phyloP scores from a whole-genome alignment of 2,329 filamentous ascomycete species.

The Chalaropsis thielavioides region DNA sequence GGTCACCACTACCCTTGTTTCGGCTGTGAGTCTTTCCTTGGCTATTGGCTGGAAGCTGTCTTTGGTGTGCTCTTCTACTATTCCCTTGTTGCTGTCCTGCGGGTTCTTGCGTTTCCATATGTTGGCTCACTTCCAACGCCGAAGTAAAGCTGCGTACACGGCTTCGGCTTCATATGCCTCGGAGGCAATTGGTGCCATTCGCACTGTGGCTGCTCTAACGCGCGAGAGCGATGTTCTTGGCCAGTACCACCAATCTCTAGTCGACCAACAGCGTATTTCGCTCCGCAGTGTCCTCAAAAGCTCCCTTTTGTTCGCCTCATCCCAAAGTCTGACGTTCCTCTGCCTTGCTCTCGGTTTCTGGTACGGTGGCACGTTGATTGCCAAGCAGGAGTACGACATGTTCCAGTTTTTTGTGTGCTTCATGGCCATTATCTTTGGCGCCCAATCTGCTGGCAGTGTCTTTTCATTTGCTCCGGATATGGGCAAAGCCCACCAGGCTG shows the following conservation, averaged over 20 bases:
- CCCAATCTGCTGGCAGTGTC: conserved; percentile 77
- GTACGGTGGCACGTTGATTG: conserved; percentile 72
- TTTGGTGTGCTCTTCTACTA: conserved; percentile 63
- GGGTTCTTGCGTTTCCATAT: conserved; percentile 84
- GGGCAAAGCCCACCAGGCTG: conserved; percentile 80
- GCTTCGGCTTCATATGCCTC: conserved; percentile 75
- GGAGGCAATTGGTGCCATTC: conserved; percentile 85
- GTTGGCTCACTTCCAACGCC: conserved; percentile 61
- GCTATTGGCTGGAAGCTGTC: conserved; percentile 77
- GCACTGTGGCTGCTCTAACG: conserved; percentile 82
- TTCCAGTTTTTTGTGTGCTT: conserved; percentile 93
- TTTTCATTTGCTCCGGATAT: conserved; percentile 87
- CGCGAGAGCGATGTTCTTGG: conserved; percentile 67
- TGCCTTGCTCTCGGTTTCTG: conserved; percentile 82
- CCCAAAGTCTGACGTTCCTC: conserved; percentile 71
- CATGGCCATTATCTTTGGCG: conserved; percentile 73
- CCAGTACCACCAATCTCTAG: conserved; percentile 55
- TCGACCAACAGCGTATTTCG: conserved; percentile 50
- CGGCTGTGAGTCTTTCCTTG: conserved; percentile 55
- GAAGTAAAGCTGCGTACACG: conserved; percentile 67
- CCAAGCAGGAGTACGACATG: conserved; percentile 52
- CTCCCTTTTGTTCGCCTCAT: conserved; percentile 65
- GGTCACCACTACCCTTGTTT: conserved; percentile 63
- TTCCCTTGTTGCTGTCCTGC: conserved; percentile 63
- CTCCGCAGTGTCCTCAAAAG: conserved; percentile 62